Percentiles rank a stretch among this genome's conserved stretches.
phyloP scores from a whole-genome alignment of 805 yeast genomes.

The Metschnikowia peoriensis region DNA sequence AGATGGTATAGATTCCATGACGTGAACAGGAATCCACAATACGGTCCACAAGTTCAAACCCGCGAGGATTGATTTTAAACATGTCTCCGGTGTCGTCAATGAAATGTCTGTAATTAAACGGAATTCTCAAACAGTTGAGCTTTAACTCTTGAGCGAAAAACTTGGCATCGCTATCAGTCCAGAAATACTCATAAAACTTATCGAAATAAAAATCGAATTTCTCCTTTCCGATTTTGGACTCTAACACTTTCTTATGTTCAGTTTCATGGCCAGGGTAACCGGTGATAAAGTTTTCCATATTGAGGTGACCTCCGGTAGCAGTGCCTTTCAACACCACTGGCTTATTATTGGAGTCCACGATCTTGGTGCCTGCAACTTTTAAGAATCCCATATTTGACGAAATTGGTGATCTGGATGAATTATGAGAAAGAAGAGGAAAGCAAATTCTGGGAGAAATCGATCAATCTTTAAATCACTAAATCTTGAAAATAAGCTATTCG shows the following conservation, averaged over 20 bases:
- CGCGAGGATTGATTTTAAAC: conserved; percentile 41
- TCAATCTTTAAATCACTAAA: too few relatives aligned
- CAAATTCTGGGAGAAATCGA: neutral
- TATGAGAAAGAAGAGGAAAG: neutral
- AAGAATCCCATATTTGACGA: conserved; percentile 24
- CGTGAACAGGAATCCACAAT: conserved; percentile 44
- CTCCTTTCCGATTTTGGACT: conserved; percentile 43
- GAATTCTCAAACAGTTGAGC: conserved; percentile 48
- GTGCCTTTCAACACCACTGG: conserved; percentile 47
- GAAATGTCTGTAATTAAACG: conserved; percentile 53
- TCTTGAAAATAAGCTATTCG: too few relatives aligned
- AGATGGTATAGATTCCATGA: conserved; percentile 47
- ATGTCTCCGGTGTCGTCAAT: conserved; percentile 46
- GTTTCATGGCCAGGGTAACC: conserved; percentile 56
- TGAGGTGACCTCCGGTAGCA: conserved; percentile 50
- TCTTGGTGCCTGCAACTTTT: conserved; percentile 46
- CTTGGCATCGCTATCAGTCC: conserved; percentile 50
- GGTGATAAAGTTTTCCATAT: conserved; percentile 57
- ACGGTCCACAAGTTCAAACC: conserved; percentile 44
- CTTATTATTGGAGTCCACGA: conserved; percentile 40
- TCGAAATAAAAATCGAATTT: conserved; percentile 50
- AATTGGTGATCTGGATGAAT: neutral
- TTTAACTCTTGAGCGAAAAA: conserved; percentile 40
- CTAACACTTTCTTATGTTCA: conserved; percentile 45
- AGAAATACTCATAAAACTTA: conserved; percentile 52